Conservation (phyloP, 331 rosid species). For the Spiraea crenata region DNA sequence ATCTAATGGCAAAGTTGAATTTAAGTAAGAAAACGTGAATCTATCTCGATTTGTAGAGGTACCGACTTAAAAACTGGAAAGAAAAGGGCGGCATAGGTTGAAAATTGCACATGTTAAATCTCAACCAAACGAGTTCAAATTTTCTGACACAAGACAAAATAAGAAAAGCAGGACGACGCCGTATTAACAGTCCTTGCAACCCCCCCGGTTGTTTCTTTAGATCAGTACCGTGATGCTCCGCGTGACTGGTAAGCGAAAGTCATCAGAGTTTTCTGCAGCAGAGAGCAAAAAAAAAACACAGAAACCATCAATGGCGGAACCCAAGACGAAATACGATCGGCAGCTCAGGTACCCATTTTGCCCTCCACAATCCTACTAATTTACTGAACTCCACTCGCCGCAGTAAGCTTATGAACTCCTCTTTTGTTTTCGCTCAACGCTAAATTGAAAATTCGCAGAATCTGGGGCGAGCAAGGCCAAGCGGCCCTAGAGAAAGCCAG, state of each 20-base stretch:
- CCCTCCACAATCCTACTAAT: slow-evolving; percentile 13
- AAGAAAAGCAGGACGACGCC: not conserved
- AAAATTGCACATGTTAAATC: no score
- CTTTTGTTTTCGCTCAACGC: not conserved
- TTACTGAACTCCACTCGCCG: slow-evolving; percentile 11
- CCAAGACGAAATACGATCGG: slow-evolving; percentile 87
- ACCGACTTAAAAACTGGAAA: no score
- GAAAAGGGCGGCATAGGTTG: no score
- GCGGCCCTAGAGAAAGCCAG: slow-evolving; percentile 93
- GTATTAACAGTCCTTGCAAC: not conserved
- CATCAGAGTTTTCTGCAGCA: not conserved
- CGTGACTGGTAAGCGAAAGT: slow-evolving; percentile 13
- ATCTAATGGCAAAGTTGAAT: no score
- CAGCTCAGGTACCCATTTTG: slow-evolving; percentile 67
- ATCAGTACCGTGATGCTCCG: slow-evolving; percentile 5
- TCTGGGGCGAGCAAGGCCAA: slow-evolving; percentile 99
- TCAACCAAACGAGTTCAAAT: no score
- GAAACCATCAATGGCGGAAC: slow-evolving; percentile 66
- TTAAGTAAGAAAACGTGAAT: no score
- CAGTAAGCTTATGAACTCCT: not conserved
- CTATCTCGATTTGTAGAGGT: no score
- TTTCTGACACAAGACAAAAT: no score
- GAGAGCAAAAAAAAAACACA: not conserved
- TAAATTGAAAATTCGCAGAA: slow-evolving; percentile 50
- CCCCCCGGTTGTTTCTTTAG: not conserved